These are phyloP conservation scores for Penicillium psychrofluorescens DNA, from an alignment of 495 filamentous ascomycete genomes.

Conservation along the genomic window DNA sequence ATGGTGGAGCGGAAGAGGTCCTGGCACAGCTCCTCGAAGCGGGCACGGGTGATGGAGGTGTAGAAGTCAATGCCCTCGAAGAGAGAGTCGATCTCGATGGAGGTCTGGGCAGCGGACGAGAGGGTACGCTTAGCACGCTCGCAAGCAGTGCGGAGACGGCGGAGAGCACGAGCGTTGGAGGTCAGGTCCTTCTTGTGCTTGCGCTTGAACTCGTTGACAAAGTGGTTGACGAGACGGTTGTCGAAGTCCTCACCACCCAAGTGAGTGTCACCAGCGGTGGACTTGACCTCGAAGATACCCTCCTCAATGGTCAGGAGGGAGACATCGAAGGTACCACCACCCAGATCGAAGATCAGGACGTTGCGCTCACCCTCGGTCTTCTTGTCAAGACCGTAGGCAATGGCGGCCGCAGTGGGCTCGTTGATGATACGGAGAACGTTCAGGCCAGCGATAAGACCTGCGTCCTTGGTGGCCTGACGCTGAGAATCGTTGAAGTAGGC, in stretches of 20 bases:
- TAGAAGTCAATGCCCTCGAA: constrained; percentile 98
- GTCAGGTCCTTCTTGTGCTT: constrained; percentile 83
- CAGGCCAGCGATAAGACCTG: constrained; percentile 92
- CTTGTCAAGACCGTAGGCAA: constrained; percentile 93
- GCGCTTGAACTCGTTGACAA: constrained; percentile 85
- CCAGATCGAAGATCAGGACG: constrained; percentile 98
- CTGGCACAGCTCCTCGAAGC: constrained; percentile 98
- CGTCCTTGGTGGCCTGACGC: constrained; percentile 98
- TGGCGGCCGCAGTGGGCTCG: constrained; percentile 92
- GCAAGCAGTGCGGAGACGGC: constrained; percentile 95
- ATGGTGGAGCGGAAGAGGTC: constrained; percentile 94
- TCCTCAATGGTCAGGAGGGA: constrained; percentile 97
- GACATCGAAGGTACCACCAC: constrained; percentile 99
- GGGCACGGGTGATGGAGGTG: constrained; percentile 97
- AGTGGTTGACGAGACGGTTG: constrained; percentile 94
- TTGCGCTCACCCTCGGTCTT: constrained; percentile 96
- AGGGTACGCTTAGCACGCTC: constrained; percentile 99
- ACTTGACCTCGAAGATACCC: constrained; percentile 99
- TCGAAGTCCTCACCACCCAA: constrained; percentile 99
- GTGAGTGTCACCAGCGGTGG: constrained; percentile 97
- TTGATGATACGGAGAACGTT: constrained; percentile 99
- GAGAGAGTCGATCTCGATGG: constrained; percentile 98
- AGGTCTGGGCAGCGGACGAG: constrained; percentile 92
- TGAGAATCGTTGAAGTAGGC: constrained; percentile 99
- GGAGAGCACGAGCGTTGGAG: constrained; percentile 89